Base-by-base conservation (phyloP, 202 grass and related monocot genomes). In the Schoenoplectus tabernaemontani region DNA sequence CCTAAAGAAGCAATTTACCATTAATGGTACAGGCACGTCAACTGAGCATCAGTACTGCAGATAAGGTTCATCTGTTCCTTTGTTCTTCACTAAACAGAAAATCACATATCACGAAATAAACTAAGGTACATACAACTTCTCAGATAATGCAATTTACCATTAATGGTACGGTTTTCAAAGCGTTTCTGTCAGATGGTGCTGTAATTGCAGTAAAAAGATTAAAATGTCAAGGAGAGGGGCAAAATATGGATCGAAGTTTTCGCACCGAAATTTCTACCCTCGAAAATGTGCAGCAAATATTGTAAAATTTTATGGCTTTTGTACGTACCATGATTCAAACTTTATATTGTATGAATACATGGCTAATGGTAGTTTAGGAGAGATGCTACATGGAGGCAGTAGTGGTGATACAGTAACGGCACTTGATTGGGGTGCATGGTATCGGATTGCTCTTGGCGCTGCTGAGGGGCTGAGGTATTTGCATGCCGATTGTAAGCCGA, bases 261-360 rank as follows among this genome's bases (percentile, higher is more conserved):
- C 82, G 78, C 77, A 87, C 96, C 19, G 96, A 99, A 84, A 91
- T 99, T 87, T 92, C 84, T 15, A 95, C 96, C 11, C 91, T 99
- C 66, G 91, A 86, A 89, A 99, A 89, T 89, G 88, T 99, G 82
- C 83, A 90, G 59, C 96, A 99, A 95, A 99, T 81, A 99, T 99
- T 67, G 96, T 99, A 32, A 95, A 99, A 87, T 76, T 99, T 3
- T 95, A 89, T 51, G 96, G 96, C 15, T 99, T 98, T 79, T 99
- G 96, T 83, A 92, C 86, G 30, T 78, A 91, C 64, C 89, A 83
- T 64, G 96, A 99, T 59, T 86, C 88, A 1, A 92, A 99, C 75
- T 84, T 95, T 66, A 90, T 99, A 79, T 81, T 99, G 36, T 99
- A 99, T 78, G 96, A 95, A 83, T 99, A 89, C 70, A 99, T 99